These are phyloP conservation scores for Yamadazyma aaseri DNA, from an alignment of 1,139 yeast species.

Conservation along the genomic window DNA sequence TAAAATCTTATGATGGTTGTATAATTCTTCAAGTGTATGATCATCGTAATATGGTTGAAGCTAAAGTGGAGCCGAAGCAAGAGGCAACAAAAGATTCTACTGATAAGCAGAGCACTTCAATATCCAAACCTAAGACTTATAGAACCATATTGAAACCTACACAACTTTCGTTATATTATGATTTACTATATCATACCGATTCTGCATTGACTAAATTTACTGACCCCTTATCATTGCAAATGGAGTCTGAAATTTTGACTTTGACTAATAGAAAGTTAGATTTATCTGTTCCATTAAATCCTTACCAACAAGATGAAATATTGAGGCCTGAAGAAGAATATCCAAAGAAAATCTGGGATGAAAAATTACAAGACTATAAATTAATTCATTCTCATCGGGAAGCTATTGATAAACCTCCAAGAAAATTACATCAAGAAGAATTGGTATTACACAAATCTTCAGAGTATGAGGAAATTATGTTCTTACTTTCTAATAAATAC, in stretches of 20 bases:
- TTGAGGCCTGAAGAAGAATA: conserved; percentile 46
- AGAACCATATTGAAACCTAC: conserved; percentile 79
- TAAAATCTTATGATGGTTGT: conserved; percentile 86
- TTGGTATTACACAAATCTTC: conserved; percentile 66
- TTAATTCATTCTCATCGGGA: conserved; percentile 44
- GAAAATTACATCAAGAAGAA: conserved; percentile 47
- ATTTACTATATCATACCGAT: conserved; percentile 81
- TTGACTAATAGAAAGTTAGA: conserved; percentile 76
- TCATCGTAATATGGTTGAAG: conserved; percentile 46
- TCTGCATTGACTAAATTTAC: conserved; percentile 70
- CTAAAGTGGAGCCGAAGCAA: background rate
- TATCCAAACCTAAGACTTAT: conserved; percentile 63
- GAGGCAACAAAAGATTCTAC: conserved; percentile 5
- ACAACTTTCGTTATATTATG: conserved; percentile 78
- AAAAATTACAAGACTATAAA: conserved; percentile 32
- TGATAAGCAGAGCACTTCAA: too few species aligned
- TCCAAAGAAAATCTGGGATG: conserved; percentile 46
- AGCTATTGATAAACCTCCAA: conserved; percentile 42
- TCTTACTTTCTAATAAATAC: conserved; percentile 42
- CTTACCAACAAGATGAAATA: conserved; percentile 49
- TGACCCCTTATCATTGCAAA: conserved; percentile 69
- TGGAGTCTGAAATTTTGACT: conserved; percentile 82
- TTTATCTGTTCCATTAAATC: conserved; percentile 69
- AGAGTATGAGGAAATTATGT: conserved; percentile 90
- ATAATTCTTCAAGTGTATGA: conserved; percentile 80